phyloP scores from a whole-genome alignment of 805 yeast genomes.

The Lipomyces spencermartinsiae region DNA sequence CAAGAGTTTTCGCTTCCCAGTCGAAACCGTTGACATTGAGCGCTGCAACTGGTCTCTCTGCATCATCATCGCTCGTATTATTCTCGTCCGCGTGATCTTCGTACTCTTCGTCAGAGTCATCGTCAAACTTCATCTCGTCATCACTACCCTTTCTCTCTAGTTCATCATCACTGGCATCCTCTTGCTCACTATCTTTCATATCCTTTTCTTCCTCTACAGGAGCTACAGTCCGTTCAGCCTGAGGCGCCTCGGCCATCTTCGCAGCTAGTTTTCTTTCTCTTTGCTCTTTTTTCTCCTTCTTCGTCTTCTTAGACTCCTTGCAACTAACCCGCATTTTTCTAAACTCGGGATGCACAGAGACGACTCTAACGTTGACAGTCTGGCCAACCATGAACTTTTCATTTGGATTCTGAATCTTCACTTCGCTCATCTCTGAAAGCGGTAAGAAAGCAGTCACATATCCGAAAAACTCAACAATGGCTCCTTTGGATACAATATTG shows the following conservation, averaged over 20 bases:
- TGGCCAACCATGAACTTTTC: conserved; percentile 85
- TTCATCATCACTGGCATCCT: conserved; percentile 40
- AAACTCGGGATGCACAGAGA: conserved; percentile 60
- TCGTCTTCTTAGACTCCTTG: conserved; percentile 56
- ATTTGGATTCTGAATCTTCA: conserved; percentile 76
- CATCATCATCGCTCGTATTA: conserved; percentile 44
- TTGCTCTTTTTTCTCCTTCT: conserved; percentile 39
- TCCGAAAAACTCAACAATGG: conserved; percentile 83
- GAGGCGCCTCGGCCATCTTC: conserved; percentile 6
- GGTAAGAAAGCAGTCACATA: conserved; percentile 81
- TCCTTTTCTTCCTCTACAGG: conserved; percentile 45
- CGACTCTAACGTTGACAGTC: conserved; percentile 71
- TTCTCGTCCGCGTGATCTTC: conserved; percentile 46
- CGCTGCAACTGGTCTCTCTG: conserved; percentile 54
- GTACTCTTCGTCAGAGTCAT: conserved; percentile 46
- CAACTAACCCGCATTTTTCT: conserved; percentile 74
- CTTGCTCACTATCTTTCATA: conserved; percentile 41
- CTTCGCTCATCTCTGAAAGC: conserved; percentile 85
- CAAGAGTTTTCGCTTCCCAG: conserved; percentile 91
- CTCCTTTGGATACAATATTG: conserved; percentile 75
- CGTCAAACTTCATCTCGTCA: conserved; percentile 34
- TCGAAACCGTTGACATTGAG: conserved; percentile 88
- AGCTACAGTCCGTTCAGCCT: conserved; percentile 57
- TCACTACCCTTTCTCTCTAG: conserved; percentile 43
- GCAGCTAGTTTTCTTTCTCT: conserved; percentile 24